phyloP scores from a whole-genome alignment of 2,329 filamentous ascomycete species.

The Claviceps fusiformis region DNA sequence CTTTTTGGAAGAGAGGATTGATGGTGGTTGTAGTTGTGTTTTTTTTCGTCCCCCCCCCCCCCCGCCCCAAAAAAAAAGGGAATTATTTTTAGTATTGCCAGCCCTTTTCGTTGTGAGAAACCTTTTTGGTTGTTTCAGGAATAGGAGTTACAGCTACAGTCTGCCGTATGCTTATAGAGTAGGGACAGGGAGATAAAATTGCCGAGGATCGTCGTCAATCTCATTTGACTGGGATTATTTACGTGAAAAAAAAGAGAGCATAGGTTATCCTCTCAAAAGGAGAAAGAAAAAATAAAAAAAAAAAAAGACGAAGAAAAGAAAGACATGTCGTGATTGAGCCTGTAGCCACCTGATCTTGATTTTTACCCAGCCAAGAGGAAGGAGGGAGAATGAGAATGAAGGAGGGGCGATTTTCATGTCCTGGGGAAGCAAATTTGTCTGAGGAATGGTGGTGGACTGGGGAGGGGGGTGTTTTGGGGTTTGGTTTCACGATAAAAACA shows the following conservation, averaged over 20 bases:
- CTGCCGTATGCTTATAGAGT: background rate
- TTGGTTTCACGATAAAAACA: too few relatives aligned
- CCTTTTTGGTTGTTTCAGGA: background rate
- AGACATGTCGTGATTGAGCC: background rate
- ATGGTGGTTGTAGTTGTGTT: too few relatives aligned
- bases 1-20: too few relatives aligned
- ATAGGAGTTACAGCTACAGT: background rate
- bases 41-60: too few relatives aligned
- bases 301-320: background rate
- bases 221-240: background rate
- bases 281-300: background rate
- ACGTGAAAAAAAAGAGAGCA: background rate
- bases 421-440: background rate
- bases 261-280: background rate
- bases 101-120: background rate
- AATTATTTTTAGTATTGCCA: background rate
- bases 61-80: too few relatives aligned
- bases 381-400: background rate
- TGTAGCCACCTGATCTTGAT: background rate
- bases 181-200: background rate
- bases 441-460: background rate
- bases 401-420: background rate
- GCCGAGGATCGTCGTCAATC: background rate
- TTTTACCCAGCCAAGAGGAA: background rate
- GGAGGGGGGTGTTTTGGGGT: background rate